These are phyloP conservation scores for Fusarium newnesense DNA, from an alignment of 2,329 filamentous ascomycete genomes.

Conservation along the genomic window DNA sequence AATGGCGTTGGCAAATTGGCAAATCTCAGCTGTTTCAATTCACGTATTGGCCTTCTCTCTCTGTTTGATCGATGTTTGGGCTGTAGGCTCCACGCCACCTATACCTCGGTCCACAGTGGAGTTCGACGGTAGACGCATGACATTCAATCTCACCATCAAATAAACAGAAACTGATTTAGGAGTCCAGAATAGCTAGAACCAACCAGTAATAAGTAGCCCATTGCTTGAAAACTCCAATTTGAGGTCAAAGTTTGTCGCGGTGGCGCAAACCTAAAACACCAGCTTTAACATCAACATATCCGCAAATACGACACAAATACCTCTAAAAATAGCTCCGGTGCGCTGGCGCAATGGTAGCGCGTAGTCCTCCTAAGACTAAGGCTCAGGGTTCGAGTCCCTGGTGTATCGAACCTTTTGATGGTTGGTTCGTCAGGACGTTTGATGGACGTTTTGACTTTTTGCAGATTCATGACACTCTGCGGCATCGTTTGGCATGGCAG, in stretches of 20 bases:
- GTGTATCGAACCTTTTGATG: slow-evolving; percentile 41
- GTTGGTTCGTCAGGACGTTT: neutral
- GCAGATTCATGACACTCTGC: neutral
- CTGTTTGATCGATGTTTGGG: neutral
- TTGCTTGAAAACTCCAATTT: accelerated
- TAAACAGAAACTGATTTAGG: accelerated
- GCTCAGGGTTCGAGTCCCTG: slow-evolving; percentile 55
- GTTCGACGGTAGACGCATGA: neutral
- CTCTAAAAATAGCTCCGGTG: slow-evolving; percentile 29
- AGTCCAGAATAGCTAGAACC: accelerated
- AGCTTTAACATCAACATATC: neutral
- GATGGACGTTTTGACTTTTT: neutral
- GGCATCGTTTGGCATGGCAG: neutral
- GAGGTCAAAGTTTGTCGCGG: neutral
- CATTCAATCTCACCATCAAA: neutral
- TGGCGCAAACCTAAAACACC: neutral
- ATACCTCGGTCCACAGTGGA: neutral
- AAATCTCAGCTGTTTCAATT: neutral
- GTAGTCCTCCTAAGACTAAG: slow-evolving; percentile 55
- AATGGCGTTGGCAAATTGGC: accelerated
- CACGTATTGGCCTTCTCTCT: neutral
- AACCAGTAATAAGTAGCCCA: accelerated
- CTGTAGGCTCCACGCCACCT: neutral
- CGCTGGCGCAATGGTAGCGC: slow-evolving; percentile 54
- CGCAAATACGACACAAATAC: neutral